Conservation (phyloP, 768 basidiomycete genomes). For the Saitozyma podzolica region DNA sequence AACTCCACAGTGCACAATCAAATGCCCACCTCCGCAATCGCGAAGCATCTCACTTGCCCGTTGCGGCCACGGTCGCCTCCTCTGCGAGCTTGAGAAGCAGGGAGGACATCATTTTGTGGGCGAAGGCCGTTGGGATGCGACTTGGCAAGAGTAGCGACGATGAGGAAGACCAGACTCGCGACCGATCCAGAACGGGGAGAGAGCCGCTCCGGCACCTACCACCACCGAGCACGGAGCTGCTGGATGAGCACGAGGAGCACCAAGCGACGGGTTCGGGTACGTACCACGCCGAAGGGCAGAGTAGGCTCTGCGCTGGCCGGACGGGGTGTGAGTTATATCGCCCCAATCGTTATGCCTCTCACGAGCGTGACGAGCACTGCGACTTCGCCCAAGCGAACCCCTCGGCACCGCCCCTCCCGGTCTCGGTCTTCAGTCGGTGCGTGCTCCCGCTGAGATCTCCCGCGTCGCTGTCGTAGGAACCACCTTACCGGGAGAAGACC, state of each 20-base stretch:
- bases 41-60: conserved; percentile 24
- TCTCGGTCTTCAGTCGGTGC: conserved; percentile 33
- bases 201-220: conserved; percentile 16
- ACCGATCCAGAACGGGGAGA: conserved; percentile 24
- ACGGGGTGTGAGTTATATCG: conserved; percentile 25
- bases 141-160: conserved; percentile 6
- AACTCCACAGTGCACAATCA: conserved; percentile 7
- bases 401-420: conserved; percentile 6
- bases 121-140: conserved; percentile 30
- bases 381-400: neutral
- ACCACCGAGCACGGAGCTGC: conserved; percentile 12
- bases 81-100: conserved; percentile 39
- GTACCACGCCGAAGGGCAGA: conserved; percentile 43
- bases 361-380: conserved; percentile 21
- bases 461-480: conserved; percentile 35
- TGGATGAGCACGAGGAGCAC: too few species aligned
- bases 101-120: conserved; percentile 47
- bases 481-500: conserved; percentile 9
- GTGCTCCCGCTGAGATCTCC: too few species aligned
- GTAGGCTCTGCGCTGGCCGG: conserved; percentile 34
- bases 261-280: conserved; percentile 21
- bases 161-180: conserved; percentile 12
- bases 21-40: conserved; percentile 10
- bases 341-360: conserved; percentile 40
- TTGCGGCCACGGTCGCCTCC: conserved; percentile 41